Evolutionary conservation across 306 rosid species (phyloP).

Genomic region (Albizia julibrissin): DNA sequence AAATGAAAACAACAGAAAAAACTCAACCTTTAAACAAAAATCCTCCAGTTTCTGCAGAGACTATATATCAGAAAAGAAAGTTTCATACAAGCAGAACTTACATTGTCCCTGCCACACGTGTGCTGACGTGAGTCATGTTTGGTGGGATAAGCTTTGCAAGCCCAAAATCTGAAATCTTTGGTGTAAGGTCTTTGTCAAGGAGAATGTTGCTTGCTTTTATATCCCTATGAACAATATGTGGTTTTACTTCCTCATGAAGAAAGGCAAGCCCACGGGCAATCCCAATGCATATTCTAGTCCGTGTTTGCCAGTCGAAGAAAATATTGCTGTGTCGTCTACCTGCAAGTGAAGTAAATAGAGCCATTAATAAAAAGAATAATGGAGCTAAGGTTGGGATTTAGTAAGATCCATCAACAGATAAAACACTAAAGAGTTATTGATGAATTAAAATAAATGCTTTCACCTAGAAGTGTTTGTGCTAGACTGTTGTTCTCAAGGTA

Average conservation of each 20-base stretch:
- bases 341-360: slow-evolving; percentile 41
- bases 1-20: slow-evolving; percentile 5
- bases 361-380: slow-evolving; percentile 21
- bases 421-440: neutral
- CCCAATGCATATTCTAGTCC: slow-evolving; percentile 63
- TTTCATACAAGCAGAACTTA: slow-evolving; percentile 40
- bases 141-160: slow-evolving; percentile 93
- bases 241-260: slow-evolving; percentile 89
- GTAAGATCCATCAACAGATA: slow-evolving; percentile 9
- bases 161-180: slow-evolving; percentile 94
- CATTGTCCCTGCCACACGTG: slow-evolving; percentile 99
- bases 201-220: slow-evolving; percentile 98
- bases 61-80: slow-evolving; percentile 16
- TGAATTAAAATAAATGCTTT: slow-evolving; percentile 1
- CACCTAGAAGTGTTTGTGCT: slow-evolving; percentile 82
- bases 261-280: slow-evolving; percentile 86
- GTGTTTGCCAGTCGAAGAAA: slow-evolving; percentile 66
- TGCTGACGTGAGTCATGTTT: slow-evolving; percentile 83
- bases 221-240: slow-evolving; percentile 88
- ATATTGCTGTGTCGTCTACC: slow-evolving; percentile 58
- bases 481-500: slow-evolving; percentile 96
- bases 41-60: slow-evolving; percentile 10
- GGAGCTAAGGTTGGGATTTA: slow-evolving; percentile 1
- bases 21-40: neutral
- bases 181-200: slow-evolving; percentile 70